Evolutionary conservation across 2,329 filamentous ascomycete genomes (phyloP).

Genomic region (Colletotrichum higginsianum): DNA sequence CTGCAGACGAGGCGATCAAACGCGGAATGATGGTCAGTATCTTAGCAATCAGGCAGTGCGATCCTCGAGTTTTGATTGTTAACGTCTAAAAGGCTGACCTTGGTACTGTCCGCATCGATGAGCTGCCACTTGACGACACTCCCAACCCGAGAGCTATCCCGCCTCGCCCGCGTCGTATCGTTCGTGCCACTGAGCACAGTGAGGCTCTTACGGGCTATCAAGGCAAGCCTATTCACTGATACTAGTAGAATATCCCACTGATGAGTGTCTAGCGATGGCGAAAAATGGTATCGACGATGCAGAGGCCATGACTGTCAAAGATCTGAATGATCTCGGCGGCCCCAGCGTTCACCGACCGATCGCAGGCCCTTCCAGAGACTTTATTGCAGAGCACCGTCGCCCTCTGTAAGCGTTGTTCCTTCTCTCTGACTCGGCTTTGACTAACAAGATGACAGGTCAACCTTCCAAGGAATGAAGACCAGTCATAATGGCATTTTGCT

Average conservation of each 20-base stretch:
- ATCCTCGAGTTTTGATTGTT: neutral
- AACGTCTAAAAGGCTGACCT: conserved; percentile 48
- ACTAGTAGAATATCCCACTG: neutral
- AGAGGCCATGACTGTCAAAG: conserved; percentile 48
- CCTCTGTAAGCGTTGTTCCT: conserved; percentile 3
- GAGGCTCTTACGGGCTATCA: conserved; percentile 26
- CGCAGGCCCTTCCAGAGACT: neutral
- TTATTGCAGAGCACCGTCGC: neutral
- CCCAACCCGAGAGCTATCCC: neutral
- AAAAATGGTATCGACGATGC: conserved; percentile 49
- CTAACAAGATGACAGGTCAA: neutral
- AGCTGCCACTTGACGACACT: conserved; percentile 46
- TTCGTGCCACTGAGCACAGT: neutral
- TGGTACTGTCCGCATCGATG: conserved; percentile 47
- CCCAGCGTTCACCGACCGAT: conserved; percentile 8
- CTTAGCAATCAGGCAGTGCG: neutral
- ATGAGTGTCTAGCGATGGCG: conserved; percentile 42
- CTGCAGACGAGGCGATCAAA: neutral
- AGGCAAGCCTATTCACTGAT: conserved; percentile 11
- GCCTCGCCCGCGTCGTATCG: conserved; percentile 12
- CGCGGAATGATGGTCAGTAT: conserved; percentile 31
- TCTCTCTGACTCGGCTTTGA: neutral
- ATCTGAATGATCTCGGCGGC: conserved; percentile 45
- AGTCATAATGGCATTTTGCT: conserved; percentile 29
- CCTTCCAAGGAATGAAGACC: conserved; percentile 14